Evolutionary conservation across 345 rosid genomes (phyloP).

Genomic region (Isatis tinctoria): DNA sequence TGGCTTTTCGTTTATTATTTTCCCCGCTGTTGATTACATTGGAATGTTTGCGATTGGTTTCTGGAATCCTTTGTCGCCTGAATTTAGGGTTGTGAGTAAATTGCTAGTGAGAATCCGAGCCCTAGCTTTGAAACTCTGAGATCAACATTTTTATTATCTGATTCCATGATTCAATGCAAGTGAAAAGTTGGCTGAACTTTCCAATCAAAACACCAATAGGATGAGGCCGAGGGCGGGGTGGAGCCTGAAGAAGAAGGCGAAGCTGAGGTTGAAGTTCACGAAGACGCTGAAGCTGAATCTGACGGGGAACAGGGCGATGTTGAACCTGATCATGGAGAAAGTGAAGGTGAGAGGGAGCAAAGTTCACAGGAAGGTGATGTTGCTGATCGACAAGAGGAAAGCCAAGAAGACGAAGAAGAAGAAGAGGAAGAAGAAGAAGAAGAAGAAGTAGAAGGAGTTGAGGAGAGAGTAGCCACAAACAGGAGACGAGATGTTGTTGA

Average conservation of each 20-base stretch:
- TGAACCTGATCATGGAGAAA: constrained; percentile 81
- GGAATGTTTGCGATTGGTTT: background rate
- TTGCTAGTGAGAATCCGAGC: background rate
- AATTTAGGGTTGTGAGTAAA: constrained; percentile 5
- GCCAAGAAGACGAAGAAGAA: constrained; percentile 66
- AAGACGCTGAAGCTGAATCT: constrained; percentile 63
- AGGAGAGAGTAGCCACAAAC: constrained; percentile 55
- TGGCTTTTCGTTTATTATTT: background rate
- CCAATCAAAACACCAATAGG: constrained; percentile 35
- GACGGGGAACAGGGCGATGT: constrained; percentile 60
- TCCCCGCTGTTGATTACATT: background rate
- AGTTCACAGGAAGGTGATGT: constrained; percentile 70
- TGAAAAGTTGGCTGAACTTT: background rate
- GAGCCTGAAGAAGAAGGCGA: constrained; percentile 67
- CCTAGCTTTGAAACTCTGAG: background rate
- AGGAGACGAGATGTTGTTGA: constrained; percentile 62
- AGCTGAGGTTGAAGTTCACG: constrained; percentile 38
- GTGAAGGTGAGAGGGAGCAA: constrained; percentile 90
- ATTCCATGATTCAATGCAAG: background rate
- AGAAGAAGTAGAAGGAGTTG: constrained; percentile 61
- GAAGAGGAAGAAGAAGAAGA: constrained; percentile 68
- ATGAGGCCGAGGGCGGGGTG: constrained; percentile 80
- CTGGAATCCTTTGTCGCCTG: background rate
- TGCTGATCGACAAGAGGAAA: constrained; percentile 66
- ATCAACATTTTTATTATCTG: background rate